Evolutionary conservation across 306 rosid genomes (phyloP).

Genomic region (Fragaria nilgerrensis): DNA sequence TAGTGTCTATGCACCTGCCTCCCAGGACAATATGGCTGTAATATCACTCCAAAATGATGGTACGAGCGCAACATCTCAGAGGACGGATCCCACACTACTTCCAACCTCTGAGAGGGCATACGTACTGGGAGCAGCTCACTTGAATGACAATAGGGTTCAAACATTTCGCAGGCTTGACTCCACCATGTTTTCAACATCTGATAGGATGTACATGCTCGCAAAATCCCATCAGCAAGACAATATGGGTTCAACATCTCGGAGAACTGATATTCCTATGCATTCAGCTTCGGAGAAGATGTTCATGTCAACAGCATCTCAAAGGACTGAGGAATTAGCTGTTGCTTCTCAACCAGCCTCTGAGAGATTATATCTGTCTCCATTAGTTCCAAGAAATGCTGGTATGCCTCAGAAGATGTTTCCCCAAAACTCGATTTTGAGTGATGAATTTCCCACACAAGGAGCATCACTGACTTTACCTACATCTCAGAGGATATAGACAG

Average conservation of each 20-base stretch:
- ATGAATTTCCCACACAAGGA: slow-evolving; percentile 53
- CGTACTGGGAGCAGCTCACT: slow-evolving; percentile 32
- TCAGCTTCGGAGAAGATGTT: slow-evolving; percentile 41
- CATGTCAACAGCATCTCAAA: slow-evolving; percentile 39
- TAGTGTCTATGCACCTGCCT: slow-evolving; percentile 32
- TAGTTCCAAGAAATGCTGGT: slow-evolving; percentile 35
- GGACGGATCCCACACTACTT: slow-evolving; percentile 22
- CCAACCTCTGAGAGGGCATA: slow-evolving; percentile 28
- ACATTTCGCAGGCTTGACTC: slow-evolving; percentile 27
- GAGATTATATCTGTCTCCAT: slow-evolving; percentile 35
- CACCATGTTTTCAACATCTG: slow-evolving; percentile 38
- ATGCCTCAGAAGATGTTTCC: slow-evolving; percentile 45
- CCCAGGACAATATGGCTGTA: slow-evolving; percentile 31
- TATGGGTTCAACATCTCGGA: slow-evolving; percentile 38
- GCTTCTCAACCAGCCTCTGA: slow-evolving; percentile 41
- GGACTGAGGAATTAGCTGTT: slow-evolving; percentile 34
- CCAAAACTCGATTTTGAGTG: slow-evolving; percentile 46
- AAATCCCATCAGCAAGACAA: slow-evolving; percentile 29
- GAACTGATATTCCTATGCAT: slow-evolving; percentile 36
- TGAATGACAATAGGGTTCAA: slow-evolving; percentile 33
- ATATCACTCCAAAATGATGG: slow-evolving; percentile 20
- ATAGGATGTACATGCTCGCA: slow-evolving; percentile 33
- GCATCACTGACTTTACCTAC: slow-evolving; percentile 37
- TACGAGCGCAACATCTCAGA: slow-evolving; percentile 22
- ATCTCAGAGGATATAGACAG: slow-evolving; percentile 40